Evolutionary conservation across 345 rosid species (phyloP).

Genomic region (Gossypium anomalum): DNA sequence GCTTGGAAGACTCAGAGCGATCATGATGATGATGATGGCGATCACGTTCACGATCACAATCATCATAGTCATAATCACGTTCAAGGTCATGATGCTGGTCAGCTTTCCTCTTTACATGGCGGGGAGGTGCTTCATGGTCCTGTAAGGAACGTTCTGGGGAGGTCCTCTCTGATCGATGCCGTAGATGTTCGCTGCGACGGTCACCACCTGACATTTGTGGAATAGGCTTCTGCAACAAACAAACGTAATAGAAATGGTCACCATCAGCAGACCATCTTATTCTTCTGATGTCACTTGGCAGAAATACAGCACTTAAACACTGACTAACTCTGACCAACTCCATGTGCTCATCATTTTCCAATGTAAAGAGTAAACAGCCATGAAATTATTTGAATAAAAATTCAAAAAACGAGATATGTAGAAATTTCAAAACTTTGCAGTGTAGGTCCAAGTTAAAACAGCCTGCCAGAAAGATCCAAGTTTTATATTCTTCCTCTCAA

Average conservation of each 20-base stretch:
- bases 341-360: not conserved
- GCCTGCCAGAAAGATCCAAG: not conserved
- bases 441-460: not conserved
- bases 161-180: slow-evolving; percentile 44
- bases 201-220: slow-evolving; percentile 39
- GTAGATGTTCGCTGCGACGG: slow-evolving; percentile 29
- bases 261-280: not conserved
- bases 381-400: not conserved
- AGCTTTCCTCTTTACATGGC: slow-evolving; percentile 57
- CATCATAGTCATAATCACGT: slow-evolving; percentile 33
- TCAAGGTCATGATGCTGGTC: slow-evolving; percentile 33
- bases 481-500: not conserved
- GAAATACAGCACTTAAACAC: not conserved
- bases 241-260: not conserved
- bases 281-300: not conserved
- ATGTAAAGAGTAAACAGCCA: not conserved
- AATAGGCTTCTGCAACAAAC: slow-evolving; percentile 31
- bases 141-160: slow-evolving; percentile 43
- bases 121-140: slow-evolving; percentile 41
- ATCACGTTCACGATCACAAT: slow-evolving; percentile 34
- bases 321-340: not conserved
- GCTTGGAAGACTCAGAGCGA: slow-evolving; percentile 40
- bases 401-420: not conserved
- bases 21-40: slow-evolving; percentile 25
- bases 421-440: not conserved